Evolutionary conservation across 1,284 basidiomycete genomes (phyloP).

Genomic region (Ustilago shanxiensis): DNA sequence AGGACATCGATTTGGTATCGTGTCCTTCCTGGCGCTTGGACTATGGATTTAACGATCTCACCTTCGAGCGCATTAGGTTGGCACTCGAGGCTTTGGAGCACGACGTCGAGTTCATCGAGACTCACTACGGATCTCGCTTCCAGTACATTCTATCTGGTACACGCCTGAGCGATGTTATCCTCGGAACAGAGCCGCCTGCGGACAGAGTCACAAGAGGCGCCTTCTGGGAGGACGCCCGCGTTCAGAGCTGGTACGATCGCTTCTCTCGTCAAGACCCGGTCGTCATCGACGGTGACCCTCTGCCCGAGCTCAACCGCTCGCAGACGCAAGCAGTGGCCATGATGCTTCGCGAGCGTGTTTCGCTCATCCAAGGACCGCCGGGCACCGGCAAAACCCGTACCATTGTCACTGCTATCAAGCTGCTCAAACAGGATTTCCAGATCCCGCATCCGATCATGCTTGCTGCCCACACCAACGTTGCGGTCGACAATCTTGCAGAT

Average conservation of each 20-base stretch:
- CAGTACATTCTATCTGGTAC: constrained; percentile 58
- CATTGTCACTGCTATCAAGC: constrained; percentile 83
- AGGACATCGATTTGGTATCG: constrained; percentile 56
- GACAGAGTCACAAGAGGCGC: constrained; percentile 73
- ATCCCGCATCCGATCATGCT: constrained; percentile 86
- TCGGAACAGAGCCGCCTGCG: constrained; percentile 76
- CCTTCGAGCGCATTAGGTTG: constrained; percentile 78
- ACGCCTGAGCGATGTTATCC: constrained; percentile 68
- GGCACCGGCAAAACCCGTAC: constrained; percentile 97
- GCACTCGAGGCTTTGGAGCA: constrained; percentile 77
- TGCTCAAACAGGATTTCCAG: constrained; percentile 88
- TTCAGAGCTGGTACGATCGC: constrained; percentile 70
- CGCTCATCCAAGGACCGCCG: constrained; percentile 90
- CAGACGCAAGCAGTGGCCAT: constrained; percentile 86
- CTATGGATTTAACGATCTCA: constrained; percentile 77
- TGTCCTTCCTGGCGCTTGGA: constrained; percentile 75
- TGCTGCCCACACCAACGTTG: constrained; percentile 92
- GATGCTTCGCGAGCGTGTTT: constrained; percentile 84
- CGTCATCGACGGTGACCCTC: constrained; percentile 83
- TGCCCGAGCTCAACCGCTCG: constrained; percentile 80
- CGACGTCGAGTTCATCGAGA: constrained; percentile 73
- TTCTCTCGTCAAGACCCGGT: constrained; percentile 74
- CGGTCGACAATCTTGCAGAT: constrained; percentile 91
- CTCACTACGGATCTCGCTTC: constrained; percentile 44
- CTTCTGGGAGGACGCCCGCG: constrained; percentile 74